A percentile compares a stretch with the other conserved stretches of the same genome.
Evolutionary conservation across 805 yeast species (phyloP).

Genomic region (Helenozyma baotianmanensis): DNA sequence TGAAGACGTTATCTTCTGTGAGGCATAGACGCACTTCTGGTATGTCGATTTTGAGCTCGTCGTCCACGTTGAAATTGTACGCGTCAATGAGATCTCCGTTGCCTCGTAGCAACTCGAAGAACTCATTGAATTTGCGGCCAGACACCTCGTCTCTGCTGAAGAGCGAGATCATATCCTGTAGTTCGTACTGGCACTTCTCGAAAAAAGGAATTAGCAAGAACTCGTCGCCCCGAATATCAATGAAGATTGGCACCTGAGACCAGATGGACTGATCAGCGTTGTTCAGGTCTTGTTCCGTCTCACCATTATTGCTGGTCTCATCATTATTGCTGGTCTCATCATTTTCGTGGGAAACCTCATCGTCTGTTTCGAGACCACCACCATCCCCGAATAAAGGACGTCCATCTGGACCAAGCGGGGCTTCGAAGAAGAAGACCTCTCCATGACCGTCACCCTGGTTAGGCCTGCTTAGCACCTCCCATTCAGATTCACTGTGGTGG

Average conservation of each 20-base stretch:
- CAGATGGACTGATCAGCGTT: no score
- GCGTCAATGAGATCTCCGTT: constrained; percentile 26
- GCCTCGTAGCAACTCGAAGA: constrained; percentile 22
- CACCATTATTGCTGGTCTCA: no score
- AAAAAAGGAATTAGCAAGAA: constrained; percentile 24
- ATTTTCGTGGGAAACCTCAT: no score
- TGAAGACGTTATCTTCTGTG: constrained; percentile 29
- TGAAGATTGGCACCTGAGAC: constrained; percentile 17
- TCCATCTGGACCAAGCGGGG: no score
- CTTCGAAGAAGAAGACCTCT: no score
- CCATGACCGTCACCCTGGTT: no score
- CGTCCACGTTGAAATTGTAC: constrained; percentile 18
- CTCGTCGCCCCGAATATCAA: constrained; percentile 21
- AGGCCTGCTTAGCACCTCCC: no score
- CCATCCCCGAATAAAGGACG: no score
- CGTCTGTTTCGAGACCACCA: no score
- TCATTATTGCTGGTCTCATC: no score
- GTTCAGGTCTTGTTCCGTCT: not conserved
- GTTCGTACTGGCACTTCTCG: constrained; percentile 5
- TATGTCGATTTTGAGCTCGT: constrained; percentile 24
- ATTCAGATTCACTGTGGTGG: no score
- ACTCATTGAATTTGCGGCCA: constrained; percentile 18
- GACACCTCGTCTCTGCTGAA: constrained; percentile 20
- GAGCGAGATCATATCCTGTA: constrained; percentile 22
- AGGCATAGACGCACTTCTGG: constrained; percentile 27